Base-by-base conservation (phyloP, 1,284 basidiomycete genomes). In the Pascua sp. region DNA sequence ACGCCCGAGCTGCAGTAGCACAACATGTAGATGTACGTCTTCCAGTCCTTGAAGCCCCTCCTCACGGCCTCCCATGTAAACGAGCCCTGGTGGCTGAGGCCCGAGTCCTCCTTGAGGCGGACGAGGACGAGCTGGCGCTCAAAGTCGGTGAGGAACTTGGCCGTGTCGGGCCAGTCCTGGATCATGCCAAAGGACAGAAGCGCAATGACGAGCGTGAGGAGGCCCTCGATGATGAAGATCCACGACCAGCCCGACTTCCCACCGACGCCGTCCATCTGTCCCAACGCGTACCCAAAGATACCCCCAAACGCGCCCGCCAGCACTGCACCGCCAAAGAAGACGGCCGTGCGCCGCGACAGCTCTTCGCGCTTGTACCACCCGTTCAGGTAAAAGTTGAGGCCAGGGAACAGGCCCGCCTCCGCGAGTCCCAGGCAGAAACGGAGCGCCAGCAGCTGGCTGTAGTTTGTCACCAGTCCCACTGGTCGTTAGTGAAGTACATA, bases 251-350 rank as follows among this genome's bases (percentile, higher is more conserved):
- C 79, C 5, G 64, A 59, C 52, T 75, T 74, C 36, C 77, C 78
- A 12, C 77, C 77, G 10, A 77, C 65, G 36, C 78, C 78, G 44
- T 70, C 60, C 51, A 44, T 38, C 37, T 48, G 46, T 4, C 41
- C 49, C 10, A 71, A 66, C 17, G 60, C 68, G 47, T 63, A 71
- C 2, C 65, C 67, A 9, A 49, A 38, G 12, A 42, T 44, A n/a
- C 76, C 77, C 13, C 77, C 67, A 53, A 77, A 75, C 53, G 75
- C 76, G 49, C 75, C 73, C 49, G 72, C 74, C 11, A 71, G 70
- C n/a, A 78, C 79, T 0, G 75, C 73, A 2, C 77, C 73, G 8
- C 71, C 75, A 58, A 80, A 80, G 70, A 80, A 80, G 42, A 80
- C 60, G 13, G 77, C 67, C 42, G 76, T 75, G 1, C 78, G 69